Conservation (phyloP, 352 stramenopile genomes). For the Phytophthora foliorum region DNA sequence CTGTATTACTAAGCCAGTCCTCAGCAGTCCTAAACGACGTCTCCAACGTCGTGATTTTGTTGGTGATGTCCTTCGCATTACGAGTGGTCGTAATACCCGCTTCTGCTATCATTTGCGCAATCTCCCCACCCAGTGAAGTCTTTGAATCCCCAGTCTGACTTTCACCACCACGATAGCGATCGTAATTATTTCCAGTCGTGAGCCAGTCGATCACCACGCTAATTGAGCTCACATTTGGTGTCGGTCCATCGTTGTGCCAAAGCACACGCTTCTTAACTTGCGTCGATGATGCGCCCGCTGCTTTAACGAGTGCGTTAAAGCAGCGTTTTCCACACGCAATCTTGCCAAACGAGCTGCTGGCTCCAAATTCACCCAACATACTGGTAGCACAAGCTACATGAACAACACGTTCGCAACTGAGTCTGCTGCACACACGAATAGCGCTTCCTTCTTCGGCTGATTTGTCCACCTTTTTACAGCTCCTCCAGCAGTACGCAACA, state of each 20-base stretch:
- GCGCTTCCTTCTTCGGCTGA: no score
- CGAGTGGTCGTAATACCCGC: no score
- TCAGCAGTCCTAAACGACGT: background rate
- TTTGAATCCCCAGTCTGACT: background rate
- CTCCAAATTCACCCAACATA: no score
- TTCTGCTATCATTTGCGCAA: background rate
- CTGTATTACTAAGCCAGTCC: constrained; percentile 2
- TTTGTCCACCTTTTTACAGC: no score
- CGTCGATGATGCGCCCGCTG: no score
- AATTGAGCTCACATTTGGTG: constrained; percentile 7
- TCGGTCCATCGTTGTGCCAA: constrained; percentile 18
- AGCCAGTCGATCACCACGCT: constrained; percentile 19
- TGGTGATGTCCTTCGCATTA: constrained; percentile 4
- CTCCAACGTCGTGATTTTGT: constrained; percentile 4
- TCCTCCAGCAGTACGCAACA: no score
- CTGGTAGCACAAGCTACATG: no score
- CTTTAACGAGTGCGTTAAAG: no score
- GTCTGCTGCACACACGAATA: no score
- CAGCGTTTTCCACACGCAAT: no score
- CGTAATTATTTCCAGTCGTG: constrained; percentile 6
- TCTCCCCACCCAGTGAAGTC: background rate
- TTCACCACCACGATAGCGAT: constrained; percentile 9
- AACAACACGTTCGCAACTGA: no score
- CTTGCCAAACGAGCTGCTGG: no score
- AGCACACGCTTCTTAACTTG: constrained; percentile 7